These are phyloP conservation scores for Acanthamoeba healyi DNA, from an alignment of 208 protist species.

Conservation along the genomic window DNA sequence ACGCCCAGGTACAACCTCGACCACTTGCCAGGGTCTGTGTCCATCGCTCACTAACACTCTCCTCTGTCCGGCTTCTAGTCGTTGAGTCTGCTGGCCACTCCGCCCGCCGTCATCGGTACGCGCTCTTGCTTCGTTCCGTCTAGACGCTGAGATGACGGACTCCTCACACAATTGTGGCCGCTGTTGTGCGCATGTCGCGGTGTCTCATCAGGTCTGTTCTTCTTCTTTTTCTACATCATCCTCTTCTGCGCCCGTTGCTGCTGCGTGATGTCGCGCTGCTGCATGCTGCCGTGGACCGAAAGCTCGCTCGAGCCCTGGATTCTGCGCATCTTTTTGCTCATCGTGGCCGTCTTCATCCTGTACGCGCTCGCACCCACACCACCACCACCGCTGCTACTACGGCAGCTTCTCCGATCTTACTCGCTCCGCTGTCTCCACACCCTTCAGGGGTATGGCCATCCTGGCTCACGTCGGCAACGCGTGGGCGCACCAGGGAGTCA, in stretches of 20 bases:
- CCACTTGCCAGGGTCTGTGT: too few relatives aligned
- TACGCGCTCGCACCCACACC: not conserved
- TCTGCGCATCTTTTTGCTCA: not conserved
- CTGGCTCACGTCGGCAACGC: slow-evolving; percentile 17
- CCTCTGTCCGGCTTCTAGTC: too few relatives aligned
- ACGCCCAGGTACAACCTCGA: slow-evolving; percentile 9
- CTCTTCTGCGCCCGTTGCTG: not conserved
- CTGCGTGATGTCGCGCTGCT: not conserved
- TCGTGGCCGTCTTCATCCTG: not conserved
- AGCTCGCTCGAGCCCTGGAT: slow-evolving; percentile 36
- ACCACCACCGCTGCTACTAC: not conserved
- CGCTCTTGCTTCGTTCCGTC: not conserved
- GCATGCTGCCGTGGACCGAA: slow-evolving; percentile 15
- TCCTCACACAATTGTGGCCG: not conserved
- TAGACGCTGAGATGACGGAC: too few relatives aligned
- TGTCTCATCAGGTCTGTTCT: not conserved
- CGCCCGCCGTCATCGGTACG: not conserved
- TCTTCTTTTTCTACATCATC: slow-evolving; percentile 24
- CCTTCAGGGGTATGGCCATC: not conserved
- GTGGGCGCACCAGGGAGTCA: not conserved
- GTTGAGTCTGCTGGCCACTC: not conserved
- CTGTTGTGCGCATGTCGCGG: not conserved
- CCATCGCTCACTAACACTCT: too few relatives aligned
- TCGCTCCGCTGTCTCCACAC: not conserved
- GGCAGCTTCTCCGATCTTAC: too few relatives aligned